phyloP scores from a whole-genome alignment of 2,329 filamentous ascomycete species.

The Fusarium euwallaceae region DNA sequence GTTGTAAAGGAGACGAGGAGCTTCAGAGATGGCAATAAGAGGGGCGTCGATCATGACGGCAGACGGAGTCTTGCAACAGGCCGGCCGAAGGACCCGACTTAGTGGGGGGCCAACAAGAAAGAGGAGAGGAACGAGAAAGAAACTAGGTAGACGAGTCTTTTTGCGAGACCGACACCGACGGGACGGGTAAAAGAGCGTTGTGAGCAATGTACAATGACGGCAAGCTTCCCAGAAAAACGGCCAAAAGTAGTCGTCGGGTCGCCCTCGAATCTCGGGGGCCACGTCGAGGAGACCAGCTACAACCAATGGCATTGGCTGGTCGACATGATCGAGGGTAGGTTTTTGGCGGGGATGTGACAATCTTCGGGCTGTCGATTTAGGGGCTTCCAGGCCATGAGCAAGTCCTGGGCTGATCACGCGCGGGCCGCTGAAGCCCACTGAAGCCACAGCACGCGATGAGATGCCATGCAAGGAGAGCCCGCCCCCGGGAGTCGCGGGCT shows the following conservation, averaged over 20 bases:
- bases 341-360: conserved; percentile 20
- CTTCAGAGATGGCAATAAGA: conserved; percentile 8
- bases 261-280: conserved; percentile 38
- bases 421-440: conserved; percentile 17
- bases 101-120: neutral
- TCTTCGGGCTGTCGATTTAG: conserved; percentile 22
- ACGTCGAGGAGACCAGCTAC: neutral
- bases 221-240: conserved; percentile 34
- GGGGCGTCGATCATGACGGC: conserved; percentile 25
- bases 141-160: neutral
- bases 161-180: neutral
- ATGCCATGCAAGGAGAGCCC: neutral
- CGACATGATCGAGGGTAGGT: conserved; percentile 34
- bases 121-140: conserved; percentile 1
- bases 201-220: conserved; percentile 44
- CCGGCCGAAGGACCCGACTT: conserved; percentile 39
- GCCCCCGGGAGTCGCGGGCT: neutral
- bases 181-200: conserved; percentile 1
- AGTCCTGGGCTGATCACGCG: conserved; percentile 7
- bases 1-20: neutral
- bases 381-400: conserved; percentile 8
- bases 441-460: conserved; percentile 17
- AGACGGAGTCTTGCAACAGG: conserved; percentile 24
- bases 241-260: neutral
- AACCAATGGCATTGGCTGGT: conserved; percentile 29